Evolutionary conservation across 129 eudicot species (phyloP).

Genomic region (Logfia minima): DNA sequence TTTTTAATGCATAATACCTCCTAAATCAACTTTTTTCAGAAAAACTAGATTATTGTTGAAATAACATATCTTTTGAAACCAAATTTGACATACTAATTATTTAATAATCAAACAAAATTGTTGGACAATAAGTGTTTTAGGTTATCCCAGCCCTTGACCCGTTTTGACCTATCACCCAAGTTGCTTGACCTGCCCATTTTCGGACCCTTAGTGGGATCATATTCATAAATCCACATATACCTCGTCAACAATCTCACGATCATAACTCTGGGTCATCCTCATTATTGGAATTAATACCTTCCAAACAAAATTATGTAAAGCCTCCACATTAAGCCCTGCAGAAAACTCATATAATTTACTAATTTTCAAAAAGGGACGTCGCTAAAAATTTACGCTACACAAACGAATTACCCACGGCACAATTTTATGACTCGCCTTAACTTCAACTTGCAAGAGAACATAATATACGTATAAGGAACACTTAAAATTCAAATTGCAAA

Average conservation of each 20-base stretch:
- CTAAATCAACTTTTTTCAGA: neutral
- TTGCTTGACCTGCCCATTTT: neutral
- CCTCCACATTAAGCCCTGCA: slow-evolving; percentile 45
- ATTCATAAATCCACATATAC: slow-evolving; percentile 33
- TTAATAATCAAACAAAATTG: neutral
- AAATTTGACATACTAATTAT: neutral
- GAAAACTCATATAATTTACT: neutral
- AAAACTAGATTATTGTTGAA: neutral
- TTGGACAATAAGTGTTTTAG: neutral
- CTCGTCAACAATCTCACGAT: slow-evolving; percentile 55
- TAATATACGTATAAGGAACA: neutral
- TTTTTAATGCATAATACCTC: neutral
- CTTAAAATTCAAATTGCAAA: neutral
- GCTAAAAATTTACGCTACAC: neutral
- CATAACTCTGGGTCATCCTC: slow-evolving; percentile 46
- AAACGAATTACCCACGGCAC: neutral
- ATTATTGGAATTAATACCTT: slow-evolving; percentile 56
- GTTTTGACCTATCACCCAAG: neutral
- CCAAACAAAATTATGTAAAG: slow-evolving; percentile 50
- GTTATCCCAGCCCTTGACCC: neutral
- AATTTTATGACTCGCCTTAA: neutral
- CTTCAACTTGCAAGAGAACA: neutral
- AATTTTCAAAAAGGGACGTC: neutral
- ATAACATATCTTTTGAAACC: neutral
- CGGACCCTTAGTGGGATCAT: neutral